Conservation (phyloP, 139 green algal species). For the Micractinium conductrix region DNA sequence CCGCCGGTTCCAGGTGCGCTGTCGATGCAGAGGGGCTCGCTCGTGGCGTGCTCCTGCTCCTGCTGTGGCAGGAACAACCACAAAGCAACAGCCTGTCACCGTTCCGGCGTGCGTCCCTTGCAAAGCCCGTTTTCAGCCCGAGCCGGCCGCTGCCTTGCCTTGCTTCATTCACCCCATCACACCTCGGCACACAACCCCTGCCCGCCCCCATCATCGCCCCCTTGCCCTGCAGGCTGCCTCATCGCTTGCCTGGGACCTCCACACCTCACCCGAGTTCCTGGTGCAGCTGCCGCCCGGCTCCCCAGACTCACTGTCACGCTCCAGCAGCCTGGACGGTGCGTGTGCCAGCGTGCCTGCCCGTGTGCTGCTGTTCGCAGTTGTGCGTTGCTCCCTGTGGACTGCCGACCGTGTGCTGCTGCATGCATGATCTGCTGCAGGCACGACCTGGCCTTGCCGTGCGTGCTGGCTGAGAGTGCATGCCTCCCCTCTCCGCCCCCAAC, state of each 20-base stretch:
- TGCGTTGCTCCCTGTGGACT: background rate
- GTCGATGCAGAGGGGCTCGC: too few relatives aligned
- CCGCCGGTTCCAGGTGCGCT: too few relatives aligned
- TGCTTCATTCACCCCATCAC: background rate
- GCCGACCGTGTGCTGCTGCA: background rate
- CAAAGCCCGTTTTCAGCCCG: too few relatives aligned
- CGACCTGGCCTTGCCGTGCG: background rate
- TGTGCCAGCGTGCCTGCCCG: background rate
- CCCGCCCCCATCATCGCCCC: background rate
- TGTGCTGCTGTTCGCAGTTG: too few relatives aligned
- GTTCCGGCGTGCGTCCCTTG: too few relatives aligned
- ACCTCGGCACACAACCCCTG: background rate
- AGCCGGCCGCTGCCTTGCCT: too few relatives aligned
- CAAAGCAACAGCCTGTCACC: too few relatives aligned
- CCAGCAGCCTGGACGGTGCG: constrained; percentile 26
- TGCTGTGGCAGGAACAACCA: too few relatives aligned
- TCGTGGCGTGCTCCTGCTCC: too few relatives aligned
- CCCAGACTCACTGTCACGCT: background rate
- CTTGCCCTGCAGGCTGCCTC: constrained; percentile 1
- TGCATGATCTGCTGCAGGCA: too few relatives aligned
- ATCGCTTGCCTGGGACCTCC: constrained; percentile 38
- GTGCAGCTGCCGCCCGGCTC: constrained; percentile 36
- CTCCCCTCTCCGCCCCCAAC: background rate
- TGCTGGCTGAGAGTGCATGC: too few relatives aligned
- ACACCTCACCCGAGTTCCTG: constrained; percentile 46